A percentile compares a stretch with the other conserved stretches of the same genome.
These are phyloP conservation scores for Termitomyces sp. DNA, from an alignment of 768 basidiomycete species.

Conservation along the genomic window DNA sequence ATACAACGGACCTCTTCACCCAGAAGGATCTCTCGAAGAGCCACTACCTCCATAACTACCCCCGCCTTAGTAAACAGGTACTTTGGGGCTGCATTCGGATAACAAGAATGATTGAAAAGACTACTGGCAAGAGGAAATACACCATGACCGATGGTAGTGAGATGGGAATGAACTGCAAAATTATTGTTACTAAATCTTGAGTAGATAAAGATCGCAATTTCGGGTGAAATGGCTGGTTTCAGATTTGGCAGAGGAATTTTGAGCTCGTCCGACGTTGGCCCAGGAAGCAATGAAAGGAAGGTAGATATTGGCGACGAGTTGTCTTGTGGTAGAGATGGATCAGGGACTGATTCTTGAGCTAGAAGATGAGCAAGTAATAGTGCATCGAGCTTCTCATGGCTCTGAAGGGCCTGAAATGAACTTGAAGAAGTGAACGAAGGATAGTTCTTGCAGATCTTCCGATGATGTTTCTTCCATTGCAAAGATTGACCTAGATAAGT, in stretches of 20 bases:
- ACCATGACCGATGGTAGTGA: slow-evolving; percentile 67
- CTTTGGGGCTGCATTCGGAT: slow-evolving; percentile 66
- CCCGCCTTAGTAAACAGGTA: slow-evolving; percentile 40
- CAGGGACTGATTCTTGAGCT: slow-evolving; percentile 30
- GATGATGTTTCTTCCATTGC: slow-evolving; percentile 68
- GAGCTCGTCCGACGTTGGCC: slow-evolving; percentile 21
- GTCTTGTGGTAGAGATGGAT: slow-evolving; percentile 14
- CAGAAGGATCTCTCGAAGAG: slow-evolving; percentile 49
- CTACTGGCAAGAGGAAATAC: slow-evolving; percentile 76
- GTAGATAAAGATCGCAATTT: slow-evolving; percentile 34
- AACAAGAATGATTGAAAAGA: slow-evolving; percentile 81
- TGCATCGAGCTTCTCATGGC: slow-evolving; percentile 57
- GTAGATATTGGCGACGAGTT: slow-evolving; percentile 23
- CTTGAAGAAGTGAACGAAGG: slow-evolving; percentile 42
- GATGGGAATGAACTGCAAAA: slow-evolving; percentile 72
- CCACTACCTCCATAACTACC: slow-evolving; percentile 61
- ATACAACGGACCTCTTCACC: slow-evolving; percentile 59
- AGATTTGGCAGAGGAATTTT: slow-evolving; percentile 28
- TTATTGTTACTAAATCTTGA: slow-evolving; percentile 78
- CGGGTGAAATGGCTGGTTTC: slow-evolving; percentile 22
- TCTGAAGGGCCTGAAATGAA: slow-evolving; percentile 43
- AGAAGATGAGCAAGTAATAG: slow-evolving; percentile 62
- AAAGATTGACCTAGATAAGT: slow-evolving; percentile 52
- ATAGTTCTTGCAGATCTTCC: slow-evolving; percentile 60
- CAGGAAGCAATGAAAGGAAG: slow-evolving; percentile 45